Evolutionary conservation across 2,329 filamentous ascomycete genomes (phyloP).

Genomic region (Exserohilum turcica): DNA sequence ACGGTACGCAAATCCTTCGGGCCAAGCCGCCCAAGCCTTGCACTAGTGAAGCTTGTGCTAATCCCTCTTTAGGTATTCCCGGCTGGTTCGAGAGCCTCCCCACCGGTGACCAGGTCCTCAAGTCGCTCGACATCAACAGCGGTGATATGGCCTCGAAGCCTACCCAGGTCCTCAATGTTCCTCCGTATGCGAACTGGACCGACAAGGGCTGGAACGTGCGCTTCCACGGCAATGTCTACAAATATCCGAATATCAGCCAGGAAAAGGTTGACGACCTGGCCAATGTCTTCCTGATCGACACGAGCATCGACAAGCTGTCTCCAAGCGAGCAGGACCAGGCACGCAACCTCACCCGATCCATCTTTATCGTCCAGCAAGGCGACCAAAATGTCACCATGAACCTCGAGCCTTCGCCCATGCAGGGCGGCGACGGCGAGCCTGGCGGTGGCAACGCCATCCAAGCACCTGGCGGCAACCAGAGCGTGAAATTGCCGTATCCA

Average conservation of each 20-base stretch:
- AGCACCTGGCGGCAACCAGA: constrained; percentile 65
- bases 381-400: constrained; percentile 67
- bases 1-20: constrained; percentile 29
- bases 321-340: constrained; percentile 67
- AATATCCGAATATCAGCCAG: constrained; percentile 70
- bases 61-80: constrained; percentile 56
- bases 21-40: constrained; percentile 2
- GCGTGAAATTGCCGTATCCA: constrained; percentile 65
- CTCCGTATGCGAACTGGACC: constrained; percentile 74
- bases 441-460: constrained; percentile 58
- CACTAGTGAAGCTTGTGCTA: constrained; percentile 28
- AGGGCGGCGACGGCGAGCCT: constrained; percentile 57
- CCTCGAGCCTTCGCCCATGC: constrained; percentile 63
- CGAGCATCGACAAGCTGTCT: constrained; percentile 64
- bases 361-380: constrained; percentile 76
- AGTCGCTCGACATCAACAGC: constrained; percentile 65
- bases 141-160: constrained; percentile 65
- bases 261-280: constrained; percentile 70
- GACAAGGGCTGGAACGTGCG: constrained; percentile 76
- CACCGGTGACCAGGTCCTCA: constrained; percentile 64
- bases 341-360: constrained; percentile 72
- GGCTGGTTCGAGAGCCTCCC: constrained; percentile 70
- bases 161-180: constrained; percentile 73
- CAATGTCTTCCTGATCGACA: constrained; percentile 71
- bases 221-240: constrained; percentile 81